These are phyloP conservation scores for Cryptomeria japonica DNA, from an alignment of 75 land plant species.

Conservation along the genomic window DNA sequence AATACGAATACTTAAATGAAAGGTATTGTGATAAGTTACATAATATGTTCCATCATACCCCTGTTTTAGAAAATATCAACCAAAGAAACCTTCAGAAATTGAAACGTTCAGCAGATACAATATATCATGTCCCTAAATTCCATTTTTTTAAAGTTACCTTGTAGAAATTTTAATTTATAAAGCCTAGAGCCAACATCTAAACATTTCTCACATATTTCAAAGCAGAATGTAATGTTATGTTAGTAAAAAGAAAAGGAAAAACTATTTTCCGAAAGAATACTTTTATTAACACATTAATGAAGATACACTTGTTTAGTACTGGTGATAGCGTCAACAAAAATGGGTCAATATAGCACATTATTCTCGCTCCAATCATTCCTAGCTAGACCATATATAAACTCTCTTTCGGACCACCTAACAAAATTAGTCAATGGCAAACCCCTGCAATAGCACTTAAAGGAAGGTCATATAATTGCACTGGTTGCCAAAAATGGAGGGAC, in stretches of 20 bases:
- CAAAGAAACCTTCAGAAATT: not conserved
- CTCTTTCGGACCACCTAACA: not conserved
- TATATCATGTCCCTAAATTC: not conserved
- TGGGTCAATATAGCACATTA: not conserved
- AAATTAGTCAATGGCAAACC: not conserved
- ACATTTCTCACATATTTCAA: not conserved
- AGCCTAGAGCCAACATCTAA: not conserved
- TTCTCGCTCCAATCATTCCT: not conserved
- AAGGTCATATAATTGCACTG: not conserved
- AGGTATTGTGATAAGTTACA: not conserved
- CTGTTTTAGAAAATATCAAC: constrained; percentile 1
- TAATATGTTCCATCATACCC: not conserved
- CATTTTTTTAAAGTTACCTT: not conserved
- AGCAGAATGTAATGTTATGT: not conserved
- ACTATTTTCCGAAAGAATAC: not conserved
- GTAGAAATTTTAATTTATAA: not conserved
- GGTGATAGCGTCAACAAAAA: not conserved
- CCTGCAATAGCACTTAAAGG: not conserved
- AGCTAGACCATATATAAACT: not conserved
- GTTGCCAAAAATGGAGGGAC: not conserved
- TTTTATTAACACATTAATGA: not conserved
- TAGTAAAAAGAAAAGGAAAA: not conserved
- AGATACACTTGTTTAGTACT: not conserved
- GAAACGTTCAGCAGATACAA: not conserved
- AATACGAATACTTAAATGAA: not conserved